Conservation (phyloP, 1,139 yeast genomes). For the Debaryomyces nepalensis region DNA sequence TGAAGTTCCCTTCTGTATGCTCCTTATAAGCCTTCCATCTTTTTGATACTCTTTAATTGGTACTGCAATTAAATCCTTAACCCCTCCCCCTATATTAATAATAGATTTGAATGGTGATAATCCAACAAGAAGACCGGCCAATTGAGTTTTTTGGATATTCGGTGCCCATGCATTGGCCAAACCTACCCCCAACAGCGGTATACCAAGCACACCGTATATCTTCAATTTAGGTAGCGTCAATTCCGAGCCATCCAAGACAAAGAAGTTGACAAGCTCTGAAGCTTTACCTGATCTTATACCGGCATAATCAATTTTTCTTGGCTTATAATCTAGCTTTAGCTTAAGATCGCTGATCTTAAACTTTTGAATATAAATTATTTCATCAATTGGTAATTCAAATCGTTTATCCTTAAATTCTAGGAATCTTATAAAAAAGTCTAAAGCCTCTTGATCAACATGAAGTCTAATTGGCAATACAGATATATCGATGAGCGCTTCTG, state of each 20-base stretch:
- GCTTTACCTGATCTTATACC: constrained; percentile 87
- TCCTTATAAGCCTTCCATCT: constrained; percentile 71
- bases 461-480: constrained; percentile 73
- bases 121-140: constrained; percentile 81
- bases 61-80: constrained; percentile 70
- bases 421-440: constrained; percentile 80
- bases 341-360: constrained; percentile 65
- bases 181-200: constrained; percentile 57
- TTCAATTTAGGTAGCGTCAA: constrained; percentile 64
- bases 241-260: constrained; percentile 84
- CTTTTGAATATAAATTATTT: constrained; percentile 69
- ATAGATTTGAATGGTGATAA: constrained; percentile 80
- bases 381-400: constrained; percentile 63
- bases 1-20: constrained; percentile 76
- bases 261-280: constrained; percentile 84
- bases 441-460: constrained; percentile 91
- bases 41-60: constrained; percentile 76
- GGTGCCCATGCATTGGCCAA: constrained; percentile 83
- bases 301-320: constrained; percentile 81
- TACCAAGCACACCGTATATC: constrained; percentile 78
- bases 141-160: constrained; percentile 76
- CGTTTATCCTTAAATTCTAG: constrained; percentile 78
- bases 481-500: constrained; percentile 66
- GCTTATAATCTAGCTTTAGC: constrained; percentile 85
- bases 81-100: constrained; percentile 77